A percentile compares a stretch with the other conserved stretches of the same genome.
Conservation (phyloP, 2,329 filamentous ascomycete genomes). For the Sordariomycetes sp. region DNA sequence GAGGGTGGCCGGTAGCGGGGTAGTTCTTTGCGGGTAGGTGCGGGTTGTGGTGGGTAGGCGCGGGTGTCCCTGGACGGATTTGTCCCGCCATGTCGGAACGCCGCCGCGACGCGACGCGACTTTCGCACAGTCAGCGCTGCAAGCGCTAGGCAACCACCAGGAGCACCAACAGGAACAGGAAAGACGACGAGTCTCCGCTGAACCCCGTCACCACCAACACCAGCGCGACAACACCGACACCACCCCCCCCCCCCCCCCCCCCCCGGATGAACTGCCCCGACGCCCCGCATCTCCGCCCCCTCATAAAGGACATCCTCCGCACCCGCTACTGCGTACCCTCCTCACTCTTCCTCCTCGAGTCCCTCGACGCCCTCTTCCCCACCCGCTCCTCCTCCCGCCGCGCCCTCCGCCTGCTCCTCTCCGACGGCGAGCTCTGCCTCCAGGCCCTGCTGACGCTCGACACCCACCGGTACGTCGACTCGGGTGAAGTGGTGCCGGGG, state of each 20-base stretch:
- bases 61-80: not conserved
- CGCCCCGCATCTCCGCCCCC: constrained; percentile 14
- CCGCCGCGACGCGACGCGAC: too few relatives aligned
- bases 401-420: constrained; percentile 31
- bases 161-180: too few relatives aligned
- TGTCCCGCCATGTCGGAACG: too few relatives aligned
- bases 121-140: not conserved
- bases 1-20: too few relatives aligned
- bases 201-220: too few relatives aligned
- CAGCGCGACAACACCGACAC: not conserved
- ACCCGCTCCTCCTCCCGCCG: constrained; percentile 24
- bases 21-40: too few relatives aligned
- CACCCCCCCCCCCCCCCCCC: not conserved
- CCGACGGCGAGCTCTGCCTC: constrained; percentile 40
- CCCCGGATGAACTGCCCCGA: not conserved
- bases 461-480: constrained; percentile 33
- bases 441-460: constrained; percentile 33
- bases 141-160: too few relatives aligned
- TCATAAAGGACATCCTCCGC: constrained; percentile 33
- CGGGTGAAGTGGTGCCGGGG: constrained; percentile 29
- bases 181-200: too few relatives aligned
- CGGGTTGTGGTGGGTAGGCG: not conserved
- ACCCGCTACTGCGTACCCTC: constrained; percentile 31
- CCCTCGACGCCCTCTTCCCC: constrained; percentile 22
- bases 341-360: constrained; percentile 36